Conservation (phyloP, 106 monocot species). For the Chionographis japonica region DNA sequence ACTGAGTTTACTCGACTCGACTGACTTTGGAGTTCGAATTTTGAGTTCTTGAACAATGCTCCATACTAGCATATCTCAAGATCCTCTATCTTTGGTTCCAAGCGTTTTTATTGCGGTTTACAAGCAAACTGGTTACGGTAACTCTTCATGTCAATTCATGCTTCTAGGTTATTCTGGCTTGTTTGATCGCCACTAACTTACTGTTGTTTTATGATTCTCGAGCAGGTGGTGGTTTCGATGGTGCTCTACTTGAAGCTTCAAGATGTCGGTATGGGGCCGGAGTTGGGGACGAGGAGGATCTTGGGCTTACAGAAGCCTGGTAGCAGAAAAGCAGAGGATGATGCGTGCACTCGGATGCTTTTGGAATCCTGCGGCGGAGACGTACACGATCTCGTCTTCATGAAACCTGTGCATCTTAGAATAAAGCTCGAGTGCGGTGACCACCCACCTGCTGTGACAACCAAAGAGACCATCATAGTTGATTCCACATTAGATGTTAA, state of each 20-base stretch:
- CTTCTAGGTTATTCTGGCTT: no score
- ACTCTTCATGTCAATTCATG: not conserved
- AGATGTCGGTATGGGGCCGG: not conserved
- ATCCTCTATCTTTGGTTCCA: no score
- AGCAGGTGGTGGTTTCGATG: slow-evolving; percentile 61
- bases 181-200: not conserved
- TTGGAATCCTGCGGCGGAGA: slow-evolving; percentile 26
- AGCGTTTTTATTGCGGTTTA: no score
- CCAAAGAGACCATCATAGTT: slow-evolving; percentile 51
- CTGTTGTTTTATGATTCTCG: not conserved
- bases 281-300: slow-evolving; percentile 14
- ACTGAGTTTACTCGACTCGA: no score
- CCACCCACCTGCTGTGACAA: slow-evolving; percentile 39
- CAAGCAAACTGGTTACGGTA: no score
- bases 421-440: slow-evolving; percentile 61
- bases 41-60: no score
- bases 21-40: no score
- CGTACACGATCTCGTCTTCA: slow-evolving; percentile 32
- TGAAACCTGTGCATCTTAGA: slow-evolving; percentile 61
- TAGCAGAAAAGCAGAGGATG: slow-evolving; percentile 11
- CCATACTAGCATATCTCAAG: no score
- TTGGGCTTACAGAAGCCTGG: slow-evolving; percentile 11
- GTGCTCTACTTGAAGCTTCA: slow-evolving; percentile 50
- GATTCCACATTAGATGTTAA: slow-evolving; percentile 49
- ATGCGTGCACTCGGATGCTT: slow-evolving; percentile 34